phyloP scores from a whole-genome alignment of 257 asterid genomes.

The Solanum etuberosum region DNA sequence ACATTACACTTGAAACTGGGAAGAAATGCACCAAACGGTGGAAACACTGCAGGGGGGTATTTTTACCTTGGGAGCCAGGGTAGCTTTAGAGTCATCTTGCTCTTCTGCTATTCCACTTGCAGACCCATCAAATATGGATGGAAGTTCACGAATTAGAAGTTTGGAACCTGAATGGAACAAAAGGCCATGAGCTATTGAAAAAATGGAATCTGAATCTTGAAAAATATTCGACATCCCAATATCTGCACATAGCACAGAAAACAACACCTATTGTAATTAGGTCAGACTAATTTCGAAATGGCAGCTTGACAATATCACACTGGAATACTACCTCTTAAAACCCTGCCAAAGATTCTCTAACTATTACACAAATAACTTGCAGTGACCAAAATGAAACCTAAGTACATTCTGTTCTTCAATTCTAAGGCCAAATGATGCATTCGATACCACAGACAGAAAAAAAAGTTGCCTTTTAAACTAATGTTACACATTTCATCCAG shows the following conservation, averaged over 20 bases:
- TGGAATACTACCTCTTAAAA: not conserved
- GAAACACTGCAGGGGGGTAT: not conserved
- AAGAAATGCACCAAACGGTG: not conserved
- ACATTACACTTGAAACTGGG: not conserved
- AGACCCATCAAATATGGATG: constrained; percentile 76
- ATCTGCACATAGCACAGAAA: not conserved
- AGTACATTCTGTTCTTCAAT: not conserved
- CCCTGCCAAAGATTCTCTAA: not conserved
- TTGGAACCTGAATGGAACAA: constrained; percentile 48
- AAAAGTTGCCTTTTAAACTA: not conserved
- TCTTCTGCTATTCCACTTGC: constrained; percentile 58
- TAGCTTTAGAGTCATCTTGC: constrained; percentile 72
- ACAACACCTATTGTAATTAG: not conserved
- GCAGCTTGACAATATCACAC: not conserved
- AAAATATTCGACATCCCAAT: not conserved
- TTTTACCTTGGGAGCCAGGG: constrained; percentile 86
- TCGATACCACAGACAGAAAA: not conserved
- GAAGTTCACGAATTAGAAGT: constrained; percentile 79
- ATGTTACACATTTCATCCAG: not conserved
- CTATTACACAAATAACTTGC: not conserved
- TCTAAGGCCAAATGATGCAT: not conserved
- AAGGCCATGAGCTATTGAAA: not conserved
- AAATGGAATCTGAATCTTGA: not conserved
- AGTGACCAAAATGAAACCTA: not conserved
- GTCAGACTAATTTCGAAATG: not conserved